phyloP scores from a whole-genome alignment of 1,139 yeast genomes.

The Ogataea hybrid region DNA sequence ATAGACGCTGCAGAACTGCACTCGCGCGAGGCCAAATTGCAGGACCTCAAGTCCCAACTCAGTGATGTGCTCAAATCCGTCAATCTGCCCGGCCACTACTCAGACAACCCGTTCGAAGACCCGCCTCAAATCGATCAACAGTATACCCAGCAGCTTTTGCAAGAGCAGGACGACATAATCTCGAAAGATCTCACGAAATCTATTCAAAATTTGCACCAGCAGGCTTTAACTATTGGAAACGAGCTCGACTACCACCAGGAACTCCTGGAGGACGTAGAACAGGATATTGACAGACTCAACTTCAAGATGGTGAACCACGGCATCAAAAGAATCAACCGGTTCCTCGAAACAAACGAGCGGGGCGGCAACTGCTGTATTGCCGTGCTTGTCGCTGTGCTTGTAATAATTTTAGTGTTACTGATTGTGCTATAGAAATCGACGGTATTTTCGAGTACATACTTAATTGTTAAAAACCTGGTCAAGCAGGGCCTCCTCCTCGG shows the following conservation, averaged over 20 bases:
- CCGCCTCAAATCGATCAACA: conserved; percentile 35
- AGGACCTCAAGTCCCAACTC: conserved; percentile 44
- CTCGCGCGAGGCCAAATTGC: conserved; percentile 50
- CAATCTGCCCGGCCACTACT: conserved; percentile 30
- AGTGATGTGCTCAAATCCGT: conserved; percentile 31
- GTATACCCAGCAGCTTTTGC: conserved; percentile 73
- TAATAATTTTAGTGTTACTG: conserved; percentile 68
- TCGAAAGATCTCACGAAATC: conserved; percentile 75
- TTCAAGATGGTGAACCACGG: conserved; percentile 64
- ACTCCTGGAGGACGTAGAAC: conserved; percentile 79
- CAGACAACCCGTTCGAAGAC: conserved; percentile 43
- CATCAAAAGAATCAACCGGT: conserved; percentile 64
- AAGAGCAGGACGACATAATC: conserved; percentile 80
- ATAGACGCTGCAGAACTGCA: conserved; percentile 45
- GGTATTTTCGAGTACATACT: conserved; percentile 2
- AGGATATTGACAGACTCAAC: conserved; percentile 73
- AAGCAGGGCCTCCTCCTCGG: conserved; percentile 88
- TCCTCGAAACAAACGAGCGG: conserved; percentile 75
- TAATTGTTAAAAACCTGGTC: conserved; percentile 49
- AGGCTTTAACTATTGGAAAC: conserved; percentile 83
- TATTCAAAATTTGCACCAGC: conserved; percentile 78
- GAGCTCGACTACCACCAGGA: conserved; percentile 86
- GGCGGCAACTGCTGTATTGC: conserved; percentile 91
- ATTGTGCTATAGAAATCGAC: conserved; percentile 40
- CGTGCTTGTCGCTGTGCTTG: conserved; percentile 67